A percentile compares a stretch with the other conserved stretches of the same genome.
Conservation (phyloP, 225 moss, liverwort and hornwort genomes). For the Marchantia paleacea region DNA sequence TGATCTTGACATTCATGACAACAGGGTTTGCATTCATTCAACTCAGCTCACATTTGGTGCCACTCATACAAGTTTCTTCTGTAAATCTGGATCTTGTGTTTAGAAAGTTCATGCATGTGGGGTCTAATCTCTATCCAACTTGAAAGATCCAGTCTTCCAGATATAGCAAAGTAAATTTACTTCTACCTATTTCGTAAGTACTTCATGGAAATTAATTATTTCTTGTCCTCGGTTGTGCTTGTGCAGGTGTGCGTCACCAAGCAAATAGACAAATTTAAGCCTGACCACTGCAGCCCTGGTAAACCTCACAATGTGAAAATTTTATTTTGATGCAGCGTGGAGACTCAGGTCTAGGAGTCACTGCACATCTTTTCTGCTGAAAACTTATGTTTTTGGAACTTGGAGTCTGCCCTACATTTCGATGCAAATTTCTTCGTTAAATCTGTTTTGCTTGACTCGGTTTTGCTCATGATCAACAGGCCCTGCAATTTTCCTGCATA, state of each 20-base stretch:
- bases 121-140: too few species aligned
- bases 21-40: conserved; percentile 25
- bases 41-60: neutral
- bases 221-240: neutral
- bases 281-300: conserved; percentile 52
- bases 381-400: too few species aligned
- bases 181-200: neutral
- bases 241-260: conserved; percentile 40
- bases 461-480: conserved; percentile 18
- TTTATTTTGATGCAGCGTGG: neutral
- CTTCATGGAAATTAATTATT: too few species aligned
- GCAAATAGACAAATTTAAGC: conserved; percentile 45
- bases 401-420: too few species aligned
- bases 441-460: neutral
- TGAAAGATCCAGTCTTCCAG: too few species aligned
- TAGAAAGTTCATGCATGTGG: too few species aligned
- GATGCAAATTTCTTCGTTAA: too few species aligned
- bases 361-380: too few species aligned
- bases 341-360: neutral
- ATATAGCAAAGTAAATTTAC: neutral
- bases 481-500: conserved; percentile 28
- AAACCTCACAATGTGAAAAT: neutral
- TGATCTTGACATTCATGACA: conserved; percentile 34
- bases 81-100: too few species aligned
- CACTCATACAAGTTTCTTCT: too few species aligned